Evolutionary conservation across 331 rosid species (phyloP).

Genomic region (Prunus yedoensis): DNA sequence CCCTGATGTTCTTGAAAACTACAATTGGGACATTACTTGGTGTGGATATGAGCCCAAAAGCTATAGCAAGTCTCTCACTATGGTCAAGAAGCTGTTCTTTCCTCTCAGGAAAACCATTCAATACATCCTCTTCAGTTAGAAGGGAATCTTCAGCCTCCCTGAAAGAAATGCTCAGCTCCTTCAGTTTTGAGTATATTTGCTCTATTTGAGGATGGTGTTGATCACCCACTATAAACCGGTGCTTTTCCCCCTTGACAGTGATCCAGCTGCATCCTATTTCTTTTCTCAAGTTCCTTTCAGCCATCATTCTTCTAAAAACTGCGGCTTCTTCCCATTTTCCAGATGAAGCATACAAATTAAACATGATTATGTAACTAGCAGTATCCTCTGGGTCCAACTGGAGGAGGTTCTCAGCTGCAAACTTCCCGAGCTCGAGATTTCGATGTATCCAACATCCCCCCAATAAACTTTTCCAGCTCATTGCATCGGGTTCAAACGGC

Average conservation of each 20-base stretch:
- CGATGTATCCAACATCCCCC: slow-evolving; percentile 63
- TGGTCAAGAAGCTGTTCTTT: slow-evolving; percentile 53
- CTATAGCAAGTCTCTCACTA: slow-evolving; percentile 62
- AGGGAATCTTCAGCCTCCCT: slow-evolving; percentile 27
- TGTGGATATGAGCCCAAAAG: slow-evolving; percentile 50
- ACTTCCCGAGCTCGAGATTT: slow-evolving; percentile 47
- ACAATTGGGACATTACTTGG: slow-evolving; percentile 38
- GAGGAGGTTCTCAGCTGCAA: slow-evolving; percentile 48
- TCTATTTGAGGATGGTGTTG: slow-evolving; percentile 55
- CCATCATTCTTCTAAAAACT: slow-evolving; percentile 47
- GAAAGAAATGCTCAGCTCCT: slow-evolving; percentile 34
- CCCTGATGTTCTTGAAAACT: slow-evolving; percentile 51
- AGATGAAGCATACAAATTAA: slow-evolving; percentile 45
- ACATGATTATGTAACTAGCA: slow-evolving; percentile 51
- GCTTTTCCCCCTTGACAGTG: slow-evolving; percentile 46
- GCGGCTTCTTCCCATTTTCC: slow-evolving; percentile 65
- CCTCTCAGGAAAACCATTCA: slow-evolving; percentile 38
- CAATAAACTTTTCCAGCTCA: slow-evolving; percentile 64
- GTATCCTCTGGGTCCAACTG: slow-evolving; percentile 47
- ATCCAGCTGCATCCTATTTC: slow-evolving; percentile 64
- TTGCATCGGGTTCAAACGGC: slow-evolving; percentile 49
- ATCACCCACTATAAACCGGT: slow-evolving; percentile 56
- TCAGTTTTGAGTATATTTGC: slow-evolving; percentile 45
- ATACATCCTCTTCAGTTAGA: slow-evolving; percentile 42
- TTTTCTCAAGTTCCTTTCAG: slow-evolving; percentile 46